Evolutionary conservation across 257 asterid genomes (phyloP).

Genomic region (Nicotiana obtusifolia): DNA sequence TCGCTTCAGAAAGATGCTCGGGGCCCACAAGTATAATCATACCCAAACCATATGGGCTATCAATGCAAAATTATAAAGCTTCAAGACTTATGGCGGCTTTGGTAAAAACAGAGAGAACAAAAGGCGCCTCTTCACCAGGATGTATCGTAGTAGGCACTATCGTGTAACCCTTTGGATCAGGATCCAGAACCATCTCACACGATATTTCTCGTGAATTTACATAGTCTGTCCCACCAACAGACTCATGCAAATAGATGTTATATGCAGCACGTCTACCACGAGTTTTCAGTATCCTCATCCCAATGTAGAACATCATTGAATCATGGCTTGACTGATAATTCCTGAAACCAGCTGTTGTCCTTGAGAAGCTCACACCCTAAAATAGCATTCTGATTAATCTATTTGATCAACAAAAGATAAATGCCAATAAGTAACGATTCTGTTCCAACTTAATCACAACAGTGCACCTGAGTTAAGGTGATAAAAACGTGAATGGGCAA

Average conservation of each 20-base stretch:
- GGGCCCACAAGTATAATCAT: conserved; percentile 10
- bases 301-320: conserved; percentile 91
- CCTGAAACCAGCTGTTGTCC: conserved; percentile 93
- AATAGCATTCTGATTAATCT: conserved; percentile 7
- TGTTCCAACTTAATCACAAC: not conserved
- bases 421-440: not conserved
- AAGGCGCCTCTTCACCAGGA: conserved; percentile 99
- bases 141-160: conserved; percentile 96
- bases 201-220: conserved; percentile 98
- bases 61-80: conserved; percentile 49
- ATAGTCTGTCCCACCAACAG: conserved; percentile 98
- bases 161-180: conserved; percentile 98
- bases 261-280: conserved; percentile 96
- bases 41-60: conserved; percentile 8
- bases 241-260: conserved; percentile 92
- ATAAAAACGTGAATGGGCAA: conserved; percentile 91
- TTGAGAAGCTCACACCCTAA: conserved; percentile 99
- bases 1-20: conserved; percentile 11
- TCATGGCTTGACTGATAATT: conserved; percentile 96
- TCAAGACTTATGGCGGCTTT: conserved; percentile 83
- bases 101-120: conserved; percentile 92
- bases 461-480: conserved; percentile 85
- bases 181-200: conserved; percentile 98
- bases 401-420: not conserved
- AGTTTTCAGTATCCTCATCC: conserved; percentile 95